Percentiles rank a stretch among this genome's conserved stretches.
Conservation (phyloP, 1,284 basidiomycete species). For the Bondarzewia mesenterica region DNA sequence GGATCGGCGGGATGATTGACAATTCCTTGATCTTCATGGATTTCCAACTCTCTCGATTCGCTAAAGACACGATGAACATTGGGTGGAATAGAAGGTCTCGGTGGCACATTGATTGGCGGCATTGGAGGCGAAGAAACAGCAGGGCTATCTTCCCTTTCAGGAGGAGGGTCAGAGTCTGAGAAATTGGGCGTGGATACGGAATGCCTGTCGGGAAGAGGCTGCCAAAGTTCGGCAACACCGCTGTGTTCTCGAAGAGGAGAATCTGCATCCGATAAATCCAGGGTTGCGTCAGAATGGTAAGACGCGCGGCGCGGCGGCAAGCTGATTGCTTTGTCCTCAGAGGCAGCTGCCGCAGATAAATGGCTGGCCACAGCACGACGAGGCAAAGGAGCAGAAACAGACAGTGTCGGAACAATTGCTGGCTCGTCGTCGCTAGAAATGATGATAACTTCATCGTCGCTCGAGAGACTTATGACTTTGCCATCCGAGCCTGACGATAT, state of each 20-base stretch:
- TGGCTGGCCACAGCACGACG: background rate
- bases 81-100: too few relatives aligned
- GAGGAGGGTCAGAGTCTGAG: background rate
- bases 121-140: too few relatives aligned
- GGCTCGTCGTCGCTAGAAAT: background rate
- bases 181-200: background rate
- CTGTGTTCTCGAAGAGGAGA: background rate
- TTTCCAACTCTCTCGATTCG: too few relatives aligned
- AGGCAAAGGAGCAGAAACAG: background rate
- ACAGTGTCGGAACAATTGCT: background rate
- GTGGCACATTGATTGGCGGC: too few relatives aligned
- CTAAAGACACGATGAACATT: too few relatives aligned
- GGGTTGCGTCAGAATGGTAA: background rate
- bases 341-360: background rate
- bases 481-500: background rate
- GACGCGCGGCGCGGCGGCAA: background rate
- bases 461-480: too few relatives aligned
- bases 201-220: too few relatives aligned
- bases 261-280: background rate
- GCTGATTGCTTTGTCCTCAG: background rate
- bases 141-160: background rate
- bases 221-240: too few relatives aligned
- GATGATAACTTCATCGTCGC: background rate
- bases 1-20: too few relatives aligned
- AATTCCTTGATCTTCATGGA: too few relatives aligned